Evolutionary conservation across 768 basidiomycete species (phyloP).

Genomic region (Paxillus involutus): DNA sequence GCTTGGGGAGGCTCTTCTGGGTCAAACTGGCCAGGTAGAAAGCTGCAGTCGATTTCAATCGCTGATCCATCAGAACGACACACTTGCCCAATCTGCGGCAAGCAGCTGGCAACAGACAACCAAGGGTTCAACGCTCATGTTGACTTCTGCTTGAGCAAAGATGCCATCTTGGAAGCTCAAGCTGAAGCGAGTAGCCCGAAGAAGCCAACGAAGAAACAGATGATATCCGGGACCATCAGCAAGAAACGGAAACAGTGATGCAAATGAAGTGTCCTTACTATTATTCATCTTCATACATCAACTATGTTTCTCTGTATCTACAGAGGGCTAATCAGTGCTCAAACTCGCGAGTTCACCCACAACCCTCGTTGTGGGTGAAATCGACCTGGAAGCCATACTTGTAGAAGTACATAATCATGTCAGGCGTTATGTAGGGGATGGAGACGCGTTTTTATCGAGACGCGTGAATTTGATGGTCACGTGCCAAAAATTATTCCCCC

Average conservation of each 20-base stretch:
- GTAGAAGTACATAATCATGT: too few species aligned
- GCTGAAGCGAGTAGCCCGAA: constrained; percentile 22
- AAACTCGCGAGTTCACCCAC: too few species aligned
- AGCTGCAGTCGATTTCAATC: background rate
- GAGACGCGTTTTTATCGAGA: too few species aligned
- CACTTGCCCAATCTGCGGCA: constrained; percentile 73
- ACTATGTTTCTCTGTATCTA: too few species aligned
- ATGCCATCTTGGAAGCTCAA: constrained; percentile 74
- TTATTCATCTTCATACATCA: background rate
- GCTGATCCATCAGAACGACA: constrained; percentile 22
- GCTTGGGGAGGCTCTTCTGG: background rate
- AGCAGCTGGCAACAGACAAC: constrained; percentile 67
- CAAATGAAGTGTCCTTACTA: constrained; percentile 2
- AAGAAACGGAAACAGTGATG: constrained; percentile 19
- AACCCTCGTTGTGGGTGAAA: too few species aligned
- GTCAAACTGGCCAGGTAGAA: constrained; percentile 14
- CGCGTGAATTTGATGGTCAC: background rate
- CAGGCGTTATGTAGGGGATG: too few species aligned
- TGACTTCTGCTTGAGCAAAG: constrained; percentile 83
- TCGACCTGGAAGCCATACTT: too few species aligned
- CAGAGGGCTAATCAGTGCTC: too few species aligned
- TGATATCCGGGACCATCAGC: background rate
- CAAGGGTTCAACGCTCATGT: constrained; percentile 82
- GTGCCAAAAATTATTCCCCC: background rate
- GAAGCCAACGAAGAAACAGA: constrained; percentile 9